These are phyloP conservation scores for Sporopachydermia cereana DNA, from an alignment of 1,139 yeast species.

Conservation along the genomic window DNA sequence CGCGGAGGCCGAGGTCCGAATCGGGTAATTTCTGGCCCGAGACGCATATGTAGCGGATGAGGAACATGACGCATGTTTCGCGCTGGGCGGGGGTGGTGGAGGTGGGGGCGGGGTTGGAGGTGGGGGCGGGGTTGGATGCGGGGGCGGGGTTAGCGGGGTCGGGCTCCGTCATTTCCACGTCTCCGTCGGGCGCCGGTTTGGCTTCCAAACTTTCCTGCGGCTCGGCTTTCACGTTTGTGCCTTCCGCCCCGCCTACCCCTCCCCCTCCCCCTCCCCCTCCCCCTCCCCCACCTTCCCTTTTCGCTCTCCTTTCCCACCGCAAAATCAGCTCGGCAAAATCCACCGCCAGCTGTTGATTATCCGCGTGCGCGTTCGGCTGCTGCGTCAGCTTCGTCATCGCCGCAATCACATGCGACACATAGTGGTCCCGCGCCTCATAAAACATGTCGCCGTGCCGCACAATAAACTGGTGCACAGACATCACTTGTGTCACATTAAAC, in stretches of 20 bases:
- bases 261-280: slow-evolving; percentile 17
- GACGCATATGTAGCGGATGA: slow-evolving; percentile 80
- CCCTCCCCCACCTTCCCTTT: slow-evolving; percentile 19
- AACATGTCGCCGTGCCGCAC: slow-evolving; percentile 79
- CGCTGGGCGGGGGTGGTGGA: slow-evolving; percentile 68
- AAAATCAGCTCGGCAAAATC: slow-evolving; percentile 79
- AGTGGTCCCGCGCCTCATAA: slow-evolving; percentile 78
- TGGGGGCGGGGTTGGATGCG: too few species aligned
- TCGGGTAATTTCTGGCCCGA: slow-evolving; percentile 81
- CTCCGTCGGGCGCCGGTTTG: slow-evolving; percentile 9
- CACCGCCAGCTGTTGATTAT: slow-evolving; percentile 75
- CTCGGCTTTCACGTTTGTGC: slow-evolving; percentile 9
- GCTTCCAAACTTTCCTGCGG: too few species aligned
- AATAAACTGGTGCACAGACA: slow-evolving; percentile 83
- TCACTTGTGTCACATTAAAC: slow-evolving; percentile 67
- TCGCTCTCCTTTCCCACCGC: slow-evolving; percentile 65
- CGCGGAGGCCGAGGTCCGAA: slow-evolving; percentile 70
- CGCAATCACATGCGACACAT: slow-evolving; percentile 79
- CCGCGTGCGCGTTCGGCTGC: slow-evolving; percentile 67
- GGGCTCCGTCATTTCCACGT: slow-evolving; percentile 16
- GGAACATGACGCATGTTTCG: slow-evolving; percentile 85
- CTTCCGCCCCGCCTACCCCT: slow-evolving; percentile 14
- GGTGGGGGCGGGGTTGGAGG: slow-evolving; percentile 25
- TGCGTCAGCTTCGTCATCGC: slow-evolving; percentile 91
- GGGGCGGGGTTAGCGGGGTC: slow-evolving; percentile 11